Evolutionary conservation across 140 eudicot genomes (phyloP).

Genomic region (Cichorium intybus): DNA sequence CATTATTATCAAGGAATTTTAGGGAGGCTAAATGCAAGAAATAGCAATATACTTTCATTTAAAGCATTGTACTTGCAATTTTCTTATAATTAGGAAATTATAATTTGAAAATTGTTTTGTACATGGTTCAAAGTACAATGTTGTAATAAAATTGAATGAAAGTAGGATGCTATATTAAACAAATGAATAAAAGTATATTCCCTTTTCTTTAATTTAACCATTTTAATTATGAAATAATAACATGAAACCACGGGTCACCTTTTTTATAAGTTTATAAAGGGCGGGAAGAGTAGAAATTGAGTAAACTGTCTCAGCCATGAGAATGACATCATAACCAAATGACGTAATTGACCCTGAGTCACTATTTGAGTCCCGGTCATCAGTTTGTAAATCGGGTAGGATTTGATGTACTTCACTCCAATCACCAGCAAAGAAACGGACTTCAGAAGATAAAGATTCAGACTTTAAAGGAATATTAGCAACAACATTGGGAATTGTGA

Average conservation of each 20-base stretch:
- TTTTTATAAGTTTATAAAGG: constrained; percentile 66
- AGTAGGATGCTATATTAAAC: background rate
- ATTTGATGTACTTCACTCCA: constrained; percentile 71
- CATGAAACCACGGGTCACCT: constrained; percentile 42
- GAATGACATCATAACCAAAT: constrained; percentile 73
- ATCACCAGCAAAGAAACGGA: constrained; percentile 87
- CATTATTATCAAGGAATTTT: constrained; percentile 15
- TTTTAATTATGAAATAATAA: background rate
- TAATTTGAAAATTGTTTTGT: background rate
- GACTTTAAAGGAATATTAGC: constrained; percentile 51
- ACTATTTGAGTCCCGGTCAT: constrained; percentile 10
- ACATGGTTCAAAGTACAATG: too few relatives aligned
- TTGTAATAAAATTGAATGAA: too few relatives aligned
- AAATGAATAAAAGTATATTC: too few relatives aligned
- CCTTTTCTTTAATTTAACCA: background rate
- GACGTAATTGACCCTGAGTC: constrained; percentile 16
- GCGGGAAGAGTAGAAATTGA: constrained; percentile 67
- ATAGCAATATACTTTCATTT: background rate
- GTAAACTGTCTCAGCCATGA: constrained; percentile 92
- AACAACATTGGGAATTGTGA: constrained; percentile 80
- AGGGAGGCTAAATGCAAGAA: too few relatives aligned
- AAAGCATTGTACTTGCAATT: too few relatives aligned
- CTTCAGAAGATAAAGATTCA: constrained; percentile 24
- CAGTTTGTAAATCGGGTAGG: constrained; percentile 37
- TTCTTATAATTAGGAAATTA: too few relatives aligned